Base-by-base conservation (phyloP, 192 early-diverging fungal genomes). In the Backusella tuberculispora region DNA sequence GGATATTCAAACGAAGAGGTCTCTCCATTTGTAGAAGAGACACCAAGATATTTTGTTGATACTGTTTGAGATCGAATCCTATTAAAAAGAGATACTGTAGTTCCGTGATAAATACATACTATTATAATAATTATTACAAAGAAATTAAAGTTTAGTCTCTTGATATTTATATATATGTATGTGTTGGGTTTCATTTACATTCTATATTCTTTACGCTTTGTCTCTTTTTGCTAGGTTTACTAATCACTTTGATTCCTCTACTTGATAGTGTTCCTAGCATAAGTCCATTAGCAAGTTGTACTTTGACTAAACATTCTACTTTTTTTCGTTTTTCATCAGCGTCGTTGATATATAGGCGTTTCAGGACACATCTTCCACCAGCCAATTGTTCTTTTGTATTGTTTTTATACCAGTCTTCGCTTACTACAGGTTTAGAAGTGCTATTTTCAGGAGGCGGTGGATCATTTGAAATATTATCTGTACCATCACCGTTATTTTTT, bases 171-270 rank as follows among this genome's bases (percentile, higher is more conserved):
- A 50, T 10, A 34, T 21, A 37, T 43, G 19, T 43, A 41, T 10
- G 15, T 43, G 2, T 56, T 38, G 8, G 5, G 21, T 64, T 65
- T 26, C 19, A 48, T 44, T 38, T 74, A 74, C 73, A 72, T 73
- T 93, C 89, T 71, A 91, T 88, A 79, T 93, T 93, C 79, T 95
- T 94, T 17, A 87, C 85, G 50, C 90, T 95, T 74, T 95, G 92
- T 60, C 91, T 88, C 84, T 96, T 96, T 81, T 95, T 96, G 56
- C 91, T 93, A 0, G 96, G 95, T 82, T 98, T 98, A 75, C 93
- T 95, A 69, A 98, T 96, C 7, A 96, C 93, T 69, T 93, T 94
- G 76, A 98, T 92, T 15, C 90, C 88, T 46, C 85, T 86, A 70
- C 93, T 93, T 24, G 90, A 85, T 80, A 95, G 90, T n/a, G 88